These are phyloP conservation scores for Xylariaceae sp. DNA, from an alignment of 2,329 filamentous ascomycete species.

Conservation along the genomic window DNA sequence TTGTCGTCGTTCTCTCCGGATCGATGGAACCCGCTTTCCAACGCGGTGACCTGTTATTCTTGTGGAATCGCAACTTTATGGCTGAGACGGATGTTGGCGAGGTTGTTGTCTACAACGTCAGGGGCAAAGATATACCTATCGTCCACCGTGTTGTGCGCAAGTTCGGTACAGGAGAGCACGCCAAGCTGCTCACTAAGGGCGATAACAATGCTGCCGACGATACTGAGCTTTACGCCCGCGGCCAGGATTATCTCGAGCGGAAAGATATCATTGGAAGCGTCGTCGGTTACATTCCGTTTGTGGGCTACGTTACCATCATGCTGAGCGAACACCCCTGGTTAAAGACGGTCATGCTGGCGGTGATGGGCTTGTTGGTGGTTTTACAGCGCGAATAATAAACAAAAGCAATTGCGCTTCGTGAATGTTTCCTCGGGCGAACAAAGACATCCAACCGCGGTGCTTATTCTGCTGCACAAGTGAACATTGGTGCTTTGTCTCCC, in stretches of 20 bases:
- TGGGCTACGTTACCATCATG: conserved; percentile 95
- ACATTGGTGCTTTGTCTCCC: background rate
- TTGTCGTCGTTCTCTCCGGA: conserved; percentile 79
- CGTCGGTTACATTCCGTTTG: conserved; percentile 84
- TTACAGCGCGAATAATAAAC: conserved; percentile 76
- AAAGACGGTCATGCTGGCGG: conserved; percentile 87
- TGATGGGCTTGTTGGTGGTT: conserved; percentile 93
- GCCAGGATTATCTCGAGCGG: conserved; percentile 80
- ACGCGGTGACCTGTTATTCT: conserved; percentile 67
- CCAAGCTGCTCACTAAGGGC: conserved; percentile 88
- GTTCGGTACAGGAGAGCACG: conserved; percentile 55
- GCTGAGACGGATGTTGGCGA: conserved; percentile 52
- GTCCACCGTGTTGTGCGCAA: conserved; percentile 86
- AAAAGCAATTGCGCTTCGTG: background rate
- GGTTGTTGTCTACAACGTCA: conserved; percentile 69
- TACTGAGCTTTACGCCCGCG: conserved; percentile 77
- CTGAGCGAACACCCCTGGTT: conserved; percentile 94
- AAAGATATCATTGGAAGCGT: conserved; percentile 93
- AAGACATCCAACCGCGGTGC: background rate
- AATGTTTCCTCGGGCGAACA: background rate
- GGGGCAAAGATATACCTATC: conserved; percentile 94
- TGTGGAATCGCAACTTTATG: conserved; percentile 67
- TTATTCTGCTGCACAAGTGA: background rate
- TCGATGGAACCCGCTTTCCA: conserved; percentile 81
- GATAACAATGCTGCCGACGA: conserved; percentile 96